A percentile compares a stretch with the other conserved stretches of the same genome.
phyloP scores from a whole-genome alignment of 2,329 filamentous ascomycete genomes.

The Sclerotinia trifoliorum region DNA sequence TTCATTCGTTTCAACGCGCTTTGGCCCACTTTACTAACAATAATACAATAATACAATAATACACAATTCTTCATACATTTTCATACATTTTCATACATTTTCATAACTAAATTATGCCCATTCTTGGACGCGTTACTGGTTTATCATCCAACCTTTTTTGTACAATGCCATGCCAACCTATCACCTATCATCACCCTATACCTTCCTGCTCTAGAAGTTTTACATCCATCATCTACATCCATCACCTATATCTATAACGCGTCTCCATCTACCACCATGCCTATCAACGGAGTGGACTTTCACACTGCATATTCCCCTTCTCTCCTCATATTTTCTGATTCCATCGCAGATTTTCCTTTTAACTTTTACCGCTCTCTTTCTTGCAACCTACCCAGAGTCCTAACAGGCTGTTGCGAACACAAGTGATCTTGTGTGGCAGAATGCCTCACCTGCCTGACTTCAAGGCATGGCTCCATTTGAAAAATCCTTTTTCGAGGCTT shows the following conservation, averaged over 20 bases:
- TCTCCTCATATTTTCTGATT: not conserved
- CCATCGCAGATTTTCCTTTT: not conserved
- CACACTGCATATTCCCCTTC: not conserved
- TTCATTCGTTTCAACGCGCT: not conserved
- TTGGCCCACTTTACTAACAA: too few relatives aligned
- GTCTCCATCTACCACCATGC: not conserved
- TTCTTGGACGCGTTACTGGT: too few relatives aligned
- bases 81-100: not conserved
- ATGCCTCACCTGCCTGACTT: not conserved
- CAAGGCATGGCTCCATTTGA: not conserved
- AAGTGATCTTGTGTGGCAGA: slow-evolving; percentile 3
- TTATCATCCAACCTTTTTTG: not conserved
- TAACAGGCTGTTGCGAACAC: not conserved
- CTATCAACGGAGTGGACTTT: not conserved
- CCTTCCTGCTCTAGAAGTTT: not conserved
- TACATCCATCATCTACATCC: not conserved
- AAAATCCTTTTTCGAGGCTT: not conserved
- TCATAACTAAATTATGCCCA: not conserved
- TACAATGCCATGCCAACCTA: not conserved
- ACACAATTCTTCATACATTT: not conserved
- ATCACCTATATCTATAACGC: not conserved
- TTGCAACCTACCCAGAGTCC: not conserved
- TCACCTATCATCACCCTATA: not conserved
- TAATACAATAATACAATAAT: too few relatives aligned
- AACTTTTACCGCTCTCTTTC: not conserved